A percentile compares a stretch with the other conserved stretches of the same genome.
These are phyloP conservation scores for Pythium oligandrum DNA, from an alignment of 352 stramenopile genomes.

Conservation along the genomic window DNA sequence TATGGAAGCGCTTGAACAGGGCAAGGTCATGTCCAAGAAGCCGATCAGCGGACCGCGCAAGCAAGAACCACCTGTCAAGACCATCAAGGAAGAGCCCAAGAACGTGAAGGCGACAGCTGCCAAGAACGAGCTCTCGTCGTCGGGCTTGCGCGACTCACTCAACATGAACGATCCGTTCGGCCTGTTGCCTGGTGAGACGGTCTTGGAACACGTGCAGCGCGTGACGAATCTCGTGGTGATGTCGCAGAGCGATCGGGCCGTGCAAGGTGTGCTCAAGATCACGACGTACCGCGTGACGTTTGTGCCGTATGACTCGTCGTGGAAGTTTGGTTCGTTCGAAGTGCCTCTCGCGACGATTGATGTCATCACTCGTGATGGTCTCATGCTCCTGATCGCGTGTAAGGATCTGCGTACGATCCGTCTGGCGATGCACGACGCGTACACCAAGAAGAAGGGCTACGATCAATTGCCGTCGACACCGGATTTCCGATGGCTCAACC, in stretches of 20 bases:
- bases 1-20: slow-evolving; percentile 71
- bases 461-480: slow-evolving; percentile 70
- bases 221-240: slow-evolving; percentile 85
- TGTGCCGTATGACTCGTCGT: slow-evolving; percentile 78
- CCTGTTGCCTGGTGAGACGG: slow-evolving; percentile 60
- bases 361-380: slow-evolving; percentile 65
- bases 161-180: slow-evolving; percentile 57
- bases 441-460: slow-evolving; percentile 78
- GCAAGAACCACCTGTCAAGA: background rate
- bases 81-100: slow-evolving; percentile 13
- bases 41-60: slow-evolving; percentile 6
- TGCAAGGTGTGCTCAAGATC: slow-evolving; percentile 83
- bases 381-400: slow-evolving; percentile 79
- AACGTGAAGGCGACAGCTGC: slow-evolving; percentile 26
- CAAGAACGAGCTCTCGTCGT: slow-evolving; percentile 28
- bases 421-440: slow-evolving; percentile 82
- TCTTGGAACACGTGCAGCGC: slow-evolving; percentile 78
- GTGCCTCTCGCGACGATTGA: slow-evolving; percentile 75
- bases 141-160: no score
- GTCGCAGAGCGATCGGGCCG: slow-evolving; percentile 71
- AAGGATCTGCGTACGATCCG: slow-evolving; percentile 79
- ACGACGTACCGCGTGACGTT: slow-evolving; percentile 83
- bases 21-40: slow-evolving; percentile 82
- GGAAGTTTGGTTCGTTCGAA: slow-evolving; percentile 84
- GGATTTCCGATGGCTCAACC: slow-evolving; percentile 75